A percentile compares a stretch with the other conserved stretches of the same genome.
These are phyloP conservation scores for Solanum chmielewskii DNA, from an alignment of 257 asterid genomes.

Conservation along the genomic window DNA sequence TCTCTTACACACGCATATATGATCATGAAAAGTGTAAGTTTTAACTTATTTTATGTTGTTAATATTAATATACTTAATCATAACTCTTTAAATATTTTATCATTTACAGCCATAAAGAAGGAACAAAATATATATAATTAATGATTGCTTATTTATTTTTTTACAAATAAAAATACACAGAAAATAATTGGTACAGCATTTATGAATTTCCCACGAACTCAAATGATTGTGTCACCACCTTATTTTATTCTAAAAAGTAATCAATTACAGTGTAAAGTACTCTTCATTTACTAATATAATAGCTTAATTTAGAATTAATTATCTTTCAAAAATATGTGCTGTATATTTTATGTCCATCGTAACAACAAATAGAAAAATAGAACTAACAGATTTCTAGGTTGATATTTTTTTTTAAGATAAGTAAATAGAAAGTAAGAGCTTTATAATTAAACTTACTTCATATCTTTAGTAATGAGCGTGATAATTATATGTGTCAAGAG, in stretches of 20 bases:
- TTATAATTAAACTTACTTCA: not conserved
- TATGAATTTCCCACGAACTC: not conserved
- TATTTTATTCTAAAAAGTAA: not conserved
- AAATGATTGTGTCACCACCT: not conserved
- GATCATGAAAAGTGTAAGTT: not conserved
- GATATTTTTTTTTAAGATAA: not conserved
- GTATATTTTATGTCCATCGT: not conserved
- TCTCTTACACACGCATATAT: not conserved
- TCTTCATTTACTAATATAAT: not conserved
- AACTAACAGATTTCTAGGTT: not conserved
- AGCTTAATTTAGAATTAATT: not conserved
- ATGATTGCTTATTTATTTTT: not conserved
- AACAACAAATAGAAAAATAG: rapidly evolving
- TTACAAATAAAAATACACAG: not conserved
- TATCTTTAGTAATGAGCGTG: not conserved
- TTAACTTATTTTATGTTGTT: not conserved
- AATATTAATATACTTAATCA: not conserved
- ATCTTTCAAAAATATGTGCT: not conserved
- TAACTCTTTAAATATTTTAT: not conserved
- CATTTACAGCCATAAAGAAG: not conserved
- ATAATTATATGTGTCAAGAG: not conserved
- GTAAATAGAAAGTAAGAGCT: too few relatives aligned
- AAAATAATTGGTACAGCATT: not conserved
- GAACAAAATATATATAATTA: not conserved
- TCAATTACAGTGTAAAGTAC: not conserved